phyloP scores from a whole-genome alignment of 2,329 filamentous ascomycete genomes.

The Cryphonectria nitschkei region DNA sequence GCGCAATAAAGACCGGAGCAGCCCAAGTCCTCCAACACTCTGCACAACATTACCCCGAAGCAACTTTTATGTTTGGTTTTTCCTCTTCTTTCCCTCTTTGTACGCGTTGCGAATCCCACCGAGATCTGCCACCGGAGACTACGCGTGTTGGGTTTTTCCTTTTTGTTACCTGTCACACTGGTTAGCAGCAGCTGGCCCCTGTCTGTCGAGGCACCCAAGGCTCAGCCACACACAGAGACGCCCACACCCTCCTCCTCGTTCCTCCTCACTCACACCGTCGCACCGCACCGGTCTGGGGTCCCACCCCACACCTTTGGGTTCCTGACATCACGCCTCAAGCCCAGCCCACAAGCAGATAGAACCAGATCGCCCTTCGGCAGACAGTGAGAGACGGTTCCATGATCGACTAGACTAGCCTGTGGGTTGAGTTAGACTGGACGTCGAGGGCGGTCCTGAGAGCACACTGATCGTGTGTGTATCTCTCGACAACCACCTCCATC shows the following conservation, averaged over 20 bases:
- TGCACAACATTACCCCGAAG: constrained; percentile 53
- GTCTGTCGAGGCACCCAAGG: not conserved
- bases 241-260: not conserved
- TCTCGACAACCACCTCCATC: not conserved
- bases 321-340: not conserved
- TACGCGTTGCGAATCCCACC: constrained; percentile 10
- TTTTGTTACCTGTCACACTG: not conserved
- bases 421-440: not conserved
- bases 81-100: not conserved
- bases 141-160: not conserved
- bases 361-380: not conserved
- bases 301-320: constrained; percentile 1
- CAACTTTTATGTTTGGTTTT: constrained; percentile 11
- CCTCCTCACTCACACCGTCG: not conserved
- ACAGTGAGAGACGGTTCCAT: constrained; percentile 10
- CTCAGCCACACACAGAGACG: not conserved
- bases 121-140: constrained; percentile 5
- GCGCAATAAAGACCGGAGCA: constrained; percentile 28
- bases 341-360: constrained; percentile 11
- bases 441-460: not conserved
- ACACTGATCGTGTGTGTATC: not conserved
- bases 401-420: not conserved
- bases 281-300: not conserved
- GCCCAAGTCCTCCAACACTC: constrained; percentile 37
- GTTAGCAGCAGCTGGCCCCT: not conserved